Percentiles rank a stretch among this genome's conserved stretches.
These are phyloP conservation scores for Neocatenulostroma microsporum DNA, from an alignment of 2,329 filamentous ascomycete species.

Conservation along the genomic window DNA sequence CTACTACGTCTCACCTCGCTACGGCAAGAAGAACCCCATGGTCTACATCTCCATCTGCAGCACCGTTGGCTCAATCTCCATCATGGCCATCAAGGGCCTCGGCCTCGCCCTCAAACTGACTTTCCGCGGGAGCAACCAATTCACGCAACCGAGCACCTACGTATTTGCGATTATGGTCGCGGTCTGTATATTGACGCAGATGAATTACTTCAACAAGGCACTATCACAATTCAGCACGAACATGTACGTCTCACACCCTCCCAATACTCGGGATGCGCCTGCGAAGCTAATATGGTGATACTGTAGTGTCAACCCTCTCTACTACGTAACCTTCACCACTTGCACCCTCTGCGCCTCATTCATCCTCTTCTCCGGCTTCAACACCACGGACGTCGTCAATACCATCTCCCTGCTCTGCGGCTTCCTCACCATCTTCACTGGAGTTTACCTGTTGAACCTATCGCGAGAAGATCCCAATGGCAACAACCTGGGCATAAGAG, in stretches of 20 bases:
- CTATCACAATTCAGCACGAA: constrained; percentile 94
- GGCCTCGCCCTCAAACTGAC: constrained; percentile 96
- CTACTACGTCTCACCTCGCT: constrained; percentile 78
- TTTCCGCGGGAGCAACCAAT: constrained; percentile 87
- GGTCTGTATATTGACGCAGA: constrained; percentile 95
- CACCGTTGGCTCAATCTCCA: constrained; percentile 89
- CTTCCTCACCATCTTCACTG: constrained; percentile 90
- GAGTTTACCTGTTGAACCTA: constrained; percentile 93
- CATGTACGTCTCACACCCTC: constrained; percentile 58
- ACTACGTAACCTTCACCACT: constrained; percentile 97
- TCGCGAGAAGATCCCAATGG: constrained; percentile 86
- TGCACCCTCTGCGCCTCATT: constrained; percentile 91
- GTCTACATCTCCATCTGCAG: constrained; percentile 98
- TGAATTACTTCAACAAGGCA: constrained; percentile 99
- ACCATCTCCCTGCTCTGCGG: constrained; percentile 87
- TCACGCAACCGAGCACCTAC: constrained; percentile 89
- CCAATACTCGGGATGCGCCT: not conserved
- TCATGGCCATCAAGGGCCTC: constrained; percentile 99
- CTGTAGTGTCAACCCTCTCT: constrained; percentile 79
- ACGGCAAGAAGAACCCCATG: constrained; percentile 92
- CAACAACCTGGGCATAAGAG: constrained; percentile 50
- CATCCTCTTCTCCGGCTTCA: constrained; percentile 92
- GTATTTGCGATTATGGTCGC: constrained; percentile 90
- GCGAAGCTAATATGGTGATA: constrained; percentile 1
- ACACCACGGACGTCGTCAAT: constrained; percentile 84